These are phyloP conservation scores for Hypomontagnella submonticulosa DNA, from an alignment of 495 filamentous ascomycete genomes.

Conservation along the genomic window DNA sequence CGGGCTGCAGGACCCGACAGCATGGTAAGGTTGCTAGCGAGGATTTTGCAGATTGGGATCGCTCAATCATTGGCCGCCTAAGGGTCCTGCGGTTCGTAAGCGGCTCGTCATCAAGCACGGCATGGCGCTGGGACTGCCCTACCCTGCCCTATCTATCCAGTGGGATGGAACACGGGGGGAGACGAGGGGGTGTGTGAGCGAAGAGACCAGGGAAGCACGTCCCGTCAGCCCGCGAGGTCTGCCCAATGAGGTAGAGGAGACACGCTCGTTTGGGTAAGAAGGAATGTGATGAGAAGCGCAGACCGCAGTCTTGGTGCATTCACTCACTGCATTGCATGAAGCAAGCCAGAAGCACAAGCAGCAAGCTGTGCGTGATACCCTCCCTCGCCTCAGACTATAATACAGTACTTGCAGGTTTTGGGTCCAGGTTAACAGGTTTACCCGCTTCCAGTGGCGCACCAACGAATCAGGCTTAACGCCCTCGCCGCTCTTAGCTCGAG, in stretches of 20 bases:
- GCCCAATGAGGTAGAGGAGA: conserved; percentile 33
- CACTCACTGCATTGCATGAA: conserved; percentile 42
- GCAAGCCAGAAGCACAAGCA: conserved; percentile 21
- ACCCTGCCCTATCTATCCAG: conserved; percentile 30
- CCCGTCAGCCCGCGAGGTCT: conserved; percentile 37
- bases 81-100: conserved; percentile 25
- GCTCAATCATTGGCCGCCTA: conserved; percentile 28
- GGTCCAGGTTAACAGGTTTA: conserved; percentile 34
- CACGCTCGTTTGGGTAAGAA: conserved; percentile 41
- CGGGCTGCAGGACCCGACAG: conserved; percentile 43
- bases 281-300: conserved; percentile 38
- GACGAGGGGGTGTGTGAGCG: conserved; percentile 12
- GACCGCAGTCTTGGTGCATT: conserved; percentile 22
- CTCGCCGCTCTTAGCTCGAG: too few relatives aligned
- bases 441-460: not conserved
- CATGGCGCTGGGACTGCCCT: conserved; percentile 20
- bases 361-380: conserved; percentile 14
- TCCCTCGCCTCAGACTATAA: too few relatives aligned
- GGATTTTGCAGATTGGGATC: conserved; percentile 23
- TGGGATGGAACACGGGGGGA: conserved; percentile 31
- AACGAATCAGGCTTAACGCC: too few relatives aligned
- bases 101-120: conserved; percentile 42
- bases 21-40: conserved; percentile 30
- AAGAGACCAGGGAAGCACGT: conserved; percentile 21
- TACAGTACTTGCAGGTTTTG: conserved; percentile 9